phyloP scores from a whole-genome alignment of 768 basidiomycete species.

The Hydnum rufescens region DNA sequence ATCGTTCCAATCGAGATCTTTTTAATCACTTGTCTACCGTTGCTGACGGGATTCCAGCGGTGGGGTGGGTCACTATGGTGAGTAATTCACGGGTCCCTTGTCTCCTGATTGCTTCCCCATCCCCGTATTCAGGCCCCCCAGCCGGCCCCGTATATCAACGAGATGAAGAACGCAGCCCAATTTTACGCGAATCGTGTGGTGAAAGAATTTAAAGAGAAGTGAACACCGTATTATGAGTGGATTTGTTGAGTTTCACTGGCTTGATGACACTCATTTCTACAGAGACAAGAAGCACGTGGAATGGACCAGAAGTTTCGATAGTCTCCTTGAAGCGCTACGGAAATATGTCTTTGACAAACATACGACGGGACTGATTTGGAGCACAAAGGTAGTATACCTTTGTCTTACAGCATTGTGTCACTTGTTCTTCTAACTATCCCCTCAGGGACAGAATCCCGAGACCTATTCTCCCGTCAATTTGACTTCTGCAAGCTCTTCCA shows the following conservation, averaged over 20 bases:
- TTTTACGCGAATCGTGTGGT: slow-evolving; percentile 84
- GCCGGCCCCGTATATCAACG: slow-evolving; percentile 59
- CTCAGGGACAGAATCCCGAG: too few relatives aligned
- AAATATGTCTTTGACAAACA: slow-evolving; percentile 75
- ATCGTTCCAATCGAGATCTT: slow-evolving; percentile 59
- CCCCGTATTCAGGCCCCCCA: slow-evolving; percentile 35
- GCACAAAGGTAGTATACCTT: slow-evolving; percentile 38
- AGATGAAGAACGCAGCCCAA: slow-evolving; percentile 66
- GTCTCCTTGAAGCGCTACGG: slow-evolving; percentile 54
- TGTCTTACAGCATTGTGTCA: neutral
- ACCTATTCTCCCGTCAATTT: too few relatives aligned
- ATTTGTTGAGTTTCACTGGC: too few relatives aligned
- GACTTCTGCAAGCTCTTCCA: too few relatives aligned
- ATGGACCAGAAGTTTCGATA: slow-evolving; percentile 62
- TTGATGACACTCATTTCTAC: neutral
- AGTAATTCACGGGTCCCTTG: slow-evolving; percentile 17
- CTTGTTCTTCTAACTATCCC: too few relatives aligned
- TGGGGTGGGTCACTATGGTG: slow-evolving; percentile 80
- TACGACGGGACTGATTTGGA: slow-evolving; percentile 78
- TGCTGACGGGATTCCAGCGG: slow-evolving; percentile 59
- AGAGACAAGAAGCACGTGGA: slow-evolving; percentile 77
- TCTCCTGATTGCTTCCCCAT: neutral
- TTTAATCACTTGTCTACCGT: slow-evolving; percentile 60
- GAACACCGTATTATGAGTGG: neutral
- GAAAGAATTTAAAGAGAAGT: slow-evolving; percentile 90